Evolutionary conservation across 495 filamentous ascomycete genomes (phyloP), one percentile per base, ranked within the genome.

Genomic region (Hypoxylon lienhwacheense): DNA sequence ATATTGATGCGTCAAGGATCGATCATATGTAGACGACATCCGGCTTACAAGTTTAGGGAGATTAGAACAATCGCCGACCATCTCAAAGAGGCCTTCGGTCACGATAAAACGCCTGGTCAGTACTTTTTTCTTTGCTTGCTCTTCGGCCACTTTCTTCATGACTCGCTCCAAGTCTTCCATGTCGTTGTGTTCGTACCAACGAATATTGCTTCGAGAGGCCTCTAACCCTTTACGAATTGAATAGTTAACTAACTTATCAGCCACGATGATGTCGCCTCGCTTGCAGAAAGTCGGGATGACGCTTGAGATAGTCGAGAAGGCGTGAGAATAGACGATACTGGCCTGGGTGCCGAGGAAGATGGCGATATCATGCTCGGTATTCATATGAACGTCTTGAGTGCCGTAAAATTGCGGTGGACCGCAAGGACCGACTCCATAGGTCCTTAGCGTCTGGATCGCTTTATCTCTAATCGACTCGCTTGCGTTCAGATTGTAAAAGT

Each of bases 391-490:
- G 73, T 99, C 93, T 66, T 99, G 95, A 17, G 89, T 97, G 44
- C 91, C 93, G 74, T 99, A 99, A 74, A 99, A 99, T 26, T 92
- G 90, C 10, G 93, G 92, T 2, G 93, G 93, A 25, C 91, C 91
- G 70, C 93, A 99, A 42, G 93, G 91, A 15, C 93, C 93, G 26
- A 97, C 95, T 32, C 93, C 93, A 63, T 99, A 97, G 51, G 85
- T 92, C 41, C 92, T 88, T 17, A 99, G 80, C 4, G 91, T 93
- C 65, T 90, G 86, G 55, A 97, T 89, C 0, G 91, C 93, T 66
- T 95, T 91, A 45, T 96, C 90, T 66, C 95, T 97, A 60, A 99
- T 81, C 6, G 84, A 79, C 49, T 97, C 91, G 66, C 96, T 95
- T 16, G 81, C 84, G 55, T 91, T 87, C 63, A 99, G 89, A 70